These are phyloP conservation scores for Pilatotrama ljubarskyi DNA, from an alignment of 768 basidiomycete genomes.

Conservation along the genomic window DNA sequence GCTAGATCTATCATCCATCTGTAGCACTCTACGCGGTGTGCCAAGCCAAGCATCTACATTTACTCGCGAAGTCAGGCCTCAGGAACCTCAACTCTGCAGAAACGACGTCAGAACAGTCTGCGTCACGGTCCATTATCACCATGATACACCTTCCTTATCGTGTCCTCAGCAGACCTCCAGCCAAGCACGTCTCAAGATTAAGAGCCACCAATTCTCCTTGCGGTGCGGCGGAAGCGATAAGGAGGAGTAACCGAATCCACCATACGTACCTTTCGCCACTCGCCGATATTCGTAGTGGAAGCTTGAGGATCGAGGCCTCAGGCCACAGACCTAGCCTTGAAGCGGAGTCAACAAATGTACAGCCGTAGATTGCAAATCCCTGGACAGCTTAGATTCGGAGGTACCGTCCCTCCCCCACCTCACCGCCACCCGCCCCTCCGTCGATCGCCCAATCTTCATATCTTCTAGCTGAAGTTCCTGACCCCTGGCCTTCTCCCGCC, in stretches of 20 bases:
- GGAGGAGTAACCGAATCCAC: no score
- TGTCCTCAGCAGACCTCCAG: not conserved
- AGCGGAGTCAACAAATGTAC: no score
- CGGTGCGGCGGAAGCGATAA: no score
- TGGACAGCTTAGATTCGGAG: not conserved
- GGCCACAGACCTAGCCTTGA: no score
- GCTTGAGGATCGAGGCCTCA: no score
- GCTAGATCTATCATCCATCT: not conserved
- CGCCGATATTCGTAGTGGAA: no score
- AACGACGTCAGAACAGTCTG: not conserved
- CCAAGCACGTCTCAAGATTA: no score
- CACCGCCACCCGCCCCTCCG: not conserved
- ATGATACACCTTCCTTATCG: slow-evolving; percentile 4
- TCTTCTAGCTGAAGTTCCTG: no score
- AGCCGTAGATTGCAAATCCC: no score
- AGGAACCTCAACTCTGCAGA: not conserved
- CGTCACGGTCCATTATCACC: not conserved
- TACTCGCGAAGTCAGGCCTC: not conserved
- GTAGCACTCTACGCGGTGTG: not conserved
- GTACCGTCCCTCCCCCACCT: not conserved
- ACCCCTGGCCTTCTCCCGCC: no score
- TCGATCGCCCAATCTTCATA: not conserved
- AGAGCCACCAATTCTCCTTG: not conserved
- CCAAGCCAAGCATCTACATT: not conserved
- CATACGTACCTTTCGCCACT: no score